Conservation (phyloP, 495 filamentous ascomycete species). For the Chaetomidium leptoderma region DNA sequence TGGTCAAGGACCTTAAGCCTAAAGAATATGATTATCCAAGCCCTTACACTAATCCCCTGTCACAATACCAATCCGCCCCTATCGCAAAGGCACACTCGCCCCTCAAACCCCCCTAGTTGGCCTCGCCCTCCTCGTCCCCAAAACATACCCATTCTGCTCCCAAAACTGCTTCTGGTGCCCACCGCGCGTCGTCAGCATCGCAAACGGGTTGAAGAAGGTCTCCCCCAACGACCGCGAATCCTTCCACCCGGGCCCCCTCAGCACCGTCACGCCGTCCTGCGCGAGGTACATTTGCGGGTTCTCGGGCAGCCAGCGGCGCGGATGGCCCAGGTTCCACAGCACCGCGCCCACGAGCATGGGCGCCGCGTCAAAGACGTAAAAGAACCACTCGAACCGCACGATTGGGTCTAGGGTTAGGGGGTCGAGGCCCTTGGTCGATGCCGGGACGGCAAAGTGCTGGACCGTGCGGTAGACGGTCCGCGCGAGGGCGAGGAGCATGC, state of each 20-base stretch:
- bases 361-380: background rate
- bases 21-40: no score
- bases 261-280: background rate
- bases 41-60: no score
- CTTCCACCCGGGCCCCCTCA: background rate
- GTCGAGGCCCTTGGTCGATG: background rate
- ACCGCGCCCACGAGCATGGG: background rate
- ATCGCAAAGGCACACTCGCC: no score
- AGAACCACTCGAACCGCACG: slow-evolving; percentile 2
- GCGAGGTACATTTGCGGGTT: background rate
- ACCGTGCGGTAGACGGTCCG: background rate
- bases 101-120: background rate
- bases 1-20: no score
- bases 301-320: background rate
- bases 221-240: background rate
- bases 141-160: background rate
- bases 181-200: background rate
- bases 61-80: no score
- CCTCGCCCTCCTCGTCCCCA: background rate
- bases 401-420: background rate
- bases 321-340: background rate
- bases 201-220: background rate
- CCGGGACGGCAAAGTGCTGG: background rate
- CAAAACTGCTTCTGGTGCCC: background rate
- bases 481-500: background rate